These are phyloP conservation scores for Neurospora africana DNA, from an alignment of 495 filamentous ascomycete genomes.

Conservation along the genomic window DNA sequence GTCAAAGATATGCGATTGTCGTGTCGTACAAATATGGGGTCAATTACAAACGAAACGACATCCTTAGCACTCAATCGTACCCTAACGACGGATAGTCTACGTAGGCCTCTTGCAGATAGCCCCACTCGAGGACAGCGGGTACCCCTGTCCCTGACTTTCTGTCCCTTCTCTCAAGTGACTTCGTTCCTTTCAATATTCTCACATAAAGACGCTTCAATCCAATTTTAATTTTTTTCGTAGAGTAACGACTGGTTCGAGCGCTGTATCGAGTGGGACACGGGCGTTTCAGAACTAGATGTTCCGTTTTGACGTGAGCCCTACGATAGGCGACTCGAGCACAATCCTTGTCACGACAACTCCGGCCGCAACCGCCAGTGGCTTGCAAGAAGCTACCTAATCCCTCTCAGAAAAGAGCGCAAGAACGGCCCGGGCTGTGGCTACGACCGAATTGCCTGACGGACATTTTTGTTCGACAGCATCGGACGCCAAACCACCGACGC, in stretches of 20 bases:
- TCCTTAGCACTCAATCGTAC: neutral
- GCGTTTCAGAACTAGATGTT: neutral
- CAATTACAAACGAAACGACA: neutral
- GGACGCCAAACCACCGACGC: neutral
- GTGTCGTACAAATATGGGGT: too few relatives aligned
- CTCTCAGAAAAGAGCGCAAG: neutral
- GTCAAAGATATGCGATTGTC: neutral
- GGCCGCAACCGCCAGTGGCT: neutral
- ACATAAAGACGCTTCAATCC: neutral
- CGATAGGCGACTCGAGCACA: neutral
- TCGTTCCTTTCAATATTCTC: neutral
- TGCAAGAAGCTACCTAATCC: neutral
- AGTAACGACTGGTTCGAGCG: neutral
- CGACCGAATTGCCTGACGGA: too few relatives aligned
- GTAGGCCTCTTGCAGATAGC: too few relatives aligned
- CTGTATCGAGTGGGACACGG: neutral
- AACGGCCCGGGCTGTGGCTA: neutral
- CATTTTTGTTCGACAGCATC: neutral
- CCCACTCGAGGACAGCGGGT: too few relatives aligned
- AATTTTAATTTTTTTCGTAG: neutral
- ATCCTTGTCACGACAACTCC: neutral
- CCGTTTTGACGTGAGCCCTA: neutral
- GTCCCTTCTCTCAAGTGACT: neutral
- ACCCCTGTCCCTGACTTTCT: neutral
- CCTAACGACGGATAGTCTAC: too few relatives aligned